phyloP scores from a whole-genome alignment of 768 basidiomycete genomes.

The Mrakia gelida region DNA sequence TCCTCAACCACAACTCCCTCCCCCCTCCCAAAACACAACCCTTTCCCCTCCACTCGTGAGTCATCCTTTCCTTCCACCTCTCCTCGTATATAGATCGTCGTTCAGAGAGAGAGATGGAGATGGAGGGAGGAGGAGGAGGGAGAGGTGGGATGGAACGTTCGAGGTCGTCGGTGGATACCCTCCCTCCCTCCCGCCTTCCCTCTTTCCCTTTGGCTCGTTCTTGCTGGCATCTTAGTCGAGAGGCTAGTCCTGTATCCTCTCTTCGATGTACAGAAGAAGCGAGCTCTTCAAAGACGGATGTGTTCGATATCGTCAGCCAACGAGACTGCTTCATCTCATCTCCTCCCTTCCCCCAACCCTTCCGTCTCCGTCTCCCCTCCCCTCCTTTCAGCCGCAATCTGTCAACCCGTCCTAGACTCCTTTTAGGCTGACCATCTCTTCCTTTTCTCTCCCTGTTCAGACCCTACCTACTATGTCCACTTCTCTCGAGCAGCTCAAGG shows the following conservation, averaged over 20 bases:
- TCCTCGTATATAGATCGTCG: neutral
- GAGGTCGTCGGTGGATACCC: neutral
- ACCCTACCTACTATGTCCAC: slow-evolving; percentile 40
- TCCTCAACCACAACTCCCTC: neutral
- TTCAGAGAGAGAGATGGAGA: neutral
- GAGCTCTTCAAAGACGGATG: neutral
- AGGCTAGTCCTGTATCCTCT: too few species aligned
- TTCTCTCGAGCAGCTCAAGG: slow-evolving; percentile 60
- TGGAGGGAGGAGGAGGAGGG: too few species aligned
- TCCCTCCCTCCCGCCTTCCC: neutral
- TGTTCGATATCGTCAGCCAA: neutral
- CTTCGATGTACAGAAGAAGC: neutral
- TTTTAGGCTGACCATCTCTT: neutral
- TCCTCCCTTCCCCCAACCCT: slow-evolving; percentile 2
- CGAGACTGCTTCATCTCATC: neutral
- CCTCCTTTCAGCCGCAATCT: too few species aligned
- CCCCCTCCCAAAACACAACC: neutral
- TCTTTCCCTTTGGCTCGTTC: neutral
- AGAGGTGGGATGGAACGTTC: neutral
- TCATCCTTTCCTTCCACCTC: neutral
- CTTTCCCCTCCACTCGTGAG: neutral
- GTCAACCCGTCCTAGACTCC: neutral
- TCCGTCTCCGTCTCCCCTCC: neutral
- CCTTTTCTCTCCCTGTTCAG: neutral
- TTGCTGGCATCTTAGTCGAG: neutral